phyloP scores from a whole-genome alignment of 192 early-diverging fungal species.

The Coemansia sp. region DNA sequence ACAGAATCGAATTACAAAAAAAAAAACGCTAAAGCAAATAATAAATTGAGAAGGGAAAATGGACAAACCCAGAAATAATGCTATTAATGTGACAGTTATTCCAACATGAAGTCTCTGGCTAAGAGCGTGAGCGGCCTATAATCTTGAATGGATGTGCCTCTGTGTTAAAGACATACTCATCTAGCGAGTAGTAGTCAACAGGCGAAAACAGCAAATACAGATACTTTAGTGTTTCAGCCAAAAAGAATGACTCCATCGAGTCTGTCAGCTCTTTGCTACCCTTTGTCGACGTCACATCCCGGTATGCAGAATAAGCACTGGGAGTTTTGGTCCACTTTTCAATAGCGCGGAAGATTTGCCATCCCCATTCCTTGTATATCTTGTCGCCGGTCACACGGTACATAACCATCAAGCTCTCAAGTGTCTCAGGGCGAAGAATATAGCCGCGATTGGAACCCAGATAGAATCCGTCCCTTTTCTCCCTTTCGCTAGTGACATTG shows the following conservation, averaged over 20 bases:
- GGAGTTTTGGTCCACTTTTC: conserved; percentile 73
- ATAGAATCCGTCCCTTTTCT: conserved; percentile 36
- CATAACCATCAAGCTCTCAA: conserved; percentile 86
- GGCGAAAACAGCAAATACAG: conserved; percentile 84
- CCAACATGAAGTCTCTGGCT: neutral
- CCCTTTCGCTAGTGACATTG: conserved; percentile 5
- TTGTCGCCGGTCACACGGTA: conserved; percentile 81
- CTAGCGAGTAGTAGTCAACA: conserved; percentile 64
- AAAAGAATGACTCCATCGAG: conserved; percentile 58
- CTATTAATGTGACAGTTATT: too few relatives aligned
- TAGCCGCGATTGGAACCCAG: conserved; percentile 53
- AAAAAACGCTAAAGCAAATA: neutral
- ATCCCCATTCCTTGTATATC: conserved; percentile 70
- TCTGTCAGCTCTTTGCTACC: conserved; percentile 28
- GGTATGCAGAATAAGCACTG: conserved; percentile 62
- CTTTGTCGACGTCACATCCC: conserved; percentile 42
- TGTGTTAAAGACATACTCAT: conserved; percentile 91
- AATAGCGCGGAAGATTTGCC: conserved; percentile 85
- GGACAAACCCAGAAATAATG: too few relatives aligned
- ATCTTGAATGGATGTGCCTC: conserved; percentile 90
- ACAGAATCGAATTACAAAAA: neutral
- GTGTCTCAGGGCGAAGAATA: conserved; percentile 70
- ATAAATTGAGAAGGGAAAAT: too few relatives aligned
- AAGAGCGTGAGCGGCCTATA: conserved; percentile 10
- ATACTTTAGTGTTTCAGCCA: conserved; percentile 94